Evolutionary conservation across 2,329 filamentous ascomycete genomes (phyloP), one percentile per base, ranked within the genome.

Genomic region (Trichoderma asperellum): DNA sequence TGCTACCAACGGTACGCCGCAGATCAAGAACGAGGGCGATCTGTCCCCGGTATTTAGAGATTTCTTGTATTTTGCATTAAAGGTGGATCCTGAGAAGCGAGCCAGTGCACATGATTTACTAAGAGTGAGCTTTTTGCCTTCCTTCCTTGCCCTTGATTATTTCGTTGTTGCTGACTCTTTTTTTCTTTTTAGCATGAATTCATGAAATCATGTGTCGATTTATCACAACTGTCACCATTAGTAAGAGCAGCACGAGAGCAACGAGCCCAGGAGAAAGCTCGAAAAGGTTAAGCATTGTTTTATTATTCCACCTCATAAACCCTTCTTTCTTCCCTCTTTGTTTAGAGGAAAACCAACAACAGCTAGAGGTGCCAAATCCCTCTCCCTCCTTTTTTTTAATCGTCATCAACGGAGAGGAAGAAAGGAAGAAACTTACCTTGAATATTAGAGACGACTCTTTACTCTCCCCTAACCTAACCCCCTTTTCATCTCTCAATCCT

Each of bases 61-160:
- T 79, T 99, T 98, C 80, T 83, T 99, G 72, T 90, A 92, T 76
- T 94, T 97, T 80, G 95, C 96, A 6, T 86, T 99, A 67, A 97
- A 96, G 84, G 96, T 99, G 6, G 96, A 98, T 77, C 95, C 96
- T 1, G 96, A 98, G 82, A 97, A 97, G 88, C 87, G 96, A 81
- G 94, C 94, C 49, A 97, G 93, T 77, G 96, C 96, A 43, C 93
- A 97, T 81, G 95, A 98, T 83, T 83, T 99, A 71, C 85, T 99
- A 75, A 90, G 92, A 83, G 96, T 98, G 87, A 83, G 92, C 74
- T 24, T 53, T 14, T 47, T n/a, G 6, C n/a, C 37, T 82, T 80
- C 78, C 82, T 56, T 40, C 55, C 12, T 24, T 24, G 24, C 49
- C 16, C 12, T 27, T 32, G 10, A n/a, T 14, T 43, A 18, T 79